Percentiles rank a stretch among this genome's conserved stretches.
phyloP scores from a whole-genome alignment of 805 yeast genomes.

The Barnettozyma californica region DNA sequence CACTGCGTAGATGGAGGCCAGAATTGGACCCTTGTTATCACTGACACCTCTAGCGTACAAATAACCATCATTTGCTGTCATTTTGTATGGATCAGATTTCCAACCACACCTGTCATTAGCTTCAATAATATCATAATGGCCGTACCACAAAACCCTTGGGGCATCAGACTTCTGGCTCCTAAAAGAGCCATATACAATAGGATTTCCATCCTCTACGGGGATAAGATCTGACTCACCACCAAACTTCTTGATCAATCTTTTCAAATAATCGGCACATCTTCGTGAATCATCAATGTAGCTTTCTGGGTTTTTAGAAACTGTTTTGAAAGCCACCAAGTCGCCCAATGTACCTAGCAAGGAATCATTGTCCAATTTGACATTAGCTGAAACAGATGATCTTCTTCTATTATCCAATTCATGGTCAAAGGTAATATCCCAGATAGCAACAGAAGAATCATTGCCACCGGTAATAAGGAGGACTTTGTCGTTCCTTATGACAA shows the following conservation, averaged over 20 bases:
- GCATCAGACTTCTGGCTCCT: slow-evolving; percentile 32
- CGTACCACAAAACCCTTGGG: slow-evolving; percentile 76
- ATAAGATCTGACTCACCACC: slow-evolving; percentile 71
- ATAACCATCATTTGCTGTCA: slow-evolving; percentile 79
- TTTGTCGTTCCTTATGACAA: slow-evolving; percentile 35
- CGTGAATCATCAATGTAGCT: slow-evolving; percentile 71
- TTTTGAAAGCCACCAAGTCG: slow-evolving; percentile 60
- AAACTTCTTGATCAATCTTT: slow-evolving; percentile 52
- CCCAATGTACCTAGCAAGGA: slow-evolving; percentile 57
- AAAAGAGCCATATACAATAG: slow-evolving; percentile 77
- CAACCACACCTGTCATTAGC: slow-evolving; percentile 61
- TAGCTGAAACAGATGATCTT: slow-evolving; percentile 11
- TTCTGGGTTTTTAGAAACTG: slow-evolving; percentile 74
- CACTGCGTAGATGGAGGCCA: slow-evolving; percentile 84
- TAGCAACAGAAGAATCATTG: slow-evolving; percentile 55
- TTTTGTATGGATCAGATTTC: slow-evolving; percentile 72
- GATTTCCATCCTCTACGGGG: slow-evolving; percentile 76
- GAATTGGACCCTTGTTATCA: slow-evolving; percentile 90
- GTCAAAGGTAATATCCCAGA: slow-evolving; percentile 55
- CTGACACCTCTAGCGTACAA: slow-evolving; percentile 89
- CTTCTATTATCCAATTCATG: slow-evolving; percentile 8
- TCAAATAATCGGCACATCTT: slow-evolving; percentile 75
- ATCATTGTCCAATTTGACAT: slow-evolving; percentile 44
- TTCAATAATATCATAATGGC: slow-evolving; percentile 92
- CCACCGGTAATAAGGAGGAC: slow-evolving; percentile 64